These are phyloP conservation scores for Phytophthora ramorum DNA, from an alignment of 352 stramenopile genomes.

Conservation along the genomic window DNA sequence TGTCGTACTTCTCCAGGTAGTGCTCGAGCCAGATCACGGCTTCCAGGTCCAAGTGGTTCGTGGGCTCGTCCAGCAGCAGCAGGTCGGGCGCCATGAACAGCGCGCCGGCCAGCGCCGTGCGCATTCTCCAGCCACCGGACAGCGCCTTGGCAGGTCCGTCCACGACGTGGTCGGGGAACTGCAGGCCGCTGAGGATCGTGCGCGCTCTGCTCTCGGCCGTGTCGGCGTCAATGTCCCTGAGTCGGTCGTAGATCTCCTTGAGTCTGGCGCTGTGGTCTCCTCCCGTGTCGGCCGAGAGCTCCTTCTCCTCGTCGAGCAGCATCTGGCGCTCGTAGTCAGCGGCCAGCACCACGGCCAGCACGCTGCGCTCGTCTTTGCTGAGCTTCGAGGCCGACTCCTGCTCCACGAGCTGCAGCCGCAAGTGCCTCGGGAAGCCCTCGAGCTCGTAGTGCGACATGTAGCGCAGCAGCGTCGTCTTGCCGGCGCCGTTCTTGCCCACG, in stretches of 20 bases:
- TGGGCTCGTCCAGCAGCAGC: conserved; percentile 95
- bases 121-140: conserved; percentile 95
- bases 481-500: conserved; percentile 92
- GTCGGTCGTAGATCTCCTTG: conserved; percentile 85
- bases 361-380: conserved; percentile 79
- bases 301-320: conserved; percentile 94
- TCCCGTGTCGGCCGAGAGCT: conserved; percentile 65
- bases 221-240: conserved; percentile 92
- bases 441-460: conserved; percentile 97
- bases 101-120: conserved; percentile 93
- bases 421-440: conserved; percentile 96
- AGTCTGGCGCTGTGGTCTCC: conserved; percentile 65
- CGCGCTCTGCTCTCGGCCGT: conserved; percentile 90
- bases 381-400: conserved; percentile 93
- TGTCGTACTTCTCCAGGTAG: conserved; percentile 91
- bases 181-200: conserved; percentile 93
- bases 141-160: conserved; percentile 91
- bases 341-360: conserved; percentile 95
- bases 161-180: conserved; percentile 95
- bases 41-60: conserved; percentile 93
- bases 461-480: conserved; percentile 97
- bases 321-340: conserved; percentile 94
- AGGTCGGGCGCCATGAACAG: conserved; percentile 96
- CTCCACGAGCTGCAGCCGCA: conserved; percentile 96
- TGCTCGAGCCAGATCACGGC: conserved; percentile 93